Evolutionary conservation across 257 asterid genomes (phyloP).

Genomic region (Solanum etuberosum): DNA sequence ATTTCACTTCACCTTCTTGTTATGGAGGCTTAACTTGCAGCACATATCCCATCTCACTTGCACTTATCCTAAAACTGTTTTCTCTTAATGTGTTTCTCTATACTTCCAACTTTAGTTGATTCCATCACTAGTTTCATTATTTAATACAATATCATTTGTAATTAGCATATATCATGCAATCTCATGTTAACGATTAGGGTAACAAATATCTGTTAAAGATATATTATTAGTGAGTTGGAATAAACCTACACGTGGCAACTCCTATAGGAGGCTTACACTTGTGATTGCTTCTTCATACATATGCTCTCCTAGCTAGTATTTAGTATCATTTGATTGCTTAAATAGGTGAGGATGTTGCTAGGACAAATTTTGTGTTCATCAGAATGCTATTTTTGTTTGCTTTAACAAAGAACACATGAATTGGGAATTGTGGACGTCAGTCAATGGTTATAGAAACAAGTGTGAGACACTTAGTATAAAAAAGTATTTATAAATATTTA

Average conservation of each 20-base stretch:
- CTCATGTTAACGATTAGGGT: neutral
- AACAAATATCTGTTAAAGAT: neutral
- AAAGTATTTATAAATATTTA: neutral
- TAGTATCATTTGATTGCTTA: neutral
- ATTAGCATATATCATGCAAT: neutral
- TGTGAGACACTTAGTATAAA: neutral
- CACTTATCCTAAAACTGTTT: neutral
- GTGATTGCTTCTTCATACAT: neutral
- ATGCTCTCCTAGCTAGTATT: neutral
- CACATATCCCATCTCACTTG: neutral
- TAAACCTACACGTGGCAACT: neutral
- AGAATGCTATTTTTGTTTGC: neutral
- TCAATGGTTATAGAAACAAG: neutral
- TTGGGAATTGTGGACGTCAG: neutral
- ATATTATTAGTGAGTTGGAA: neutral
- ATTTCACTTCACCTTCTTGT: neutral
- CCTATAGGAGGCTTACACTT: neutral
- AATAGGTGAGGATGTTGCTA: neutral
- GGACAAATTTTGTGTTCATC: neutral
- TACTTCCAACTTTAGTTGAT: neutral
- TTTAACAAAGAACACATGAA: neutral
- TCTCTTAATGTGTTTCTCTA: neutral
- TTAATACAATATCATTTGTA: neutral
- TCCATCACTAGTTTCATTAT: neutral
- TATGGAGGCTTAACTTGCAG: neutral